Percentiles rank a stretch among this genome's conserved stretches.
Evolutionary conservation across 75 land plant species (phyloP).

Genomic region (Chamaecyparis obtusa): DNA sequence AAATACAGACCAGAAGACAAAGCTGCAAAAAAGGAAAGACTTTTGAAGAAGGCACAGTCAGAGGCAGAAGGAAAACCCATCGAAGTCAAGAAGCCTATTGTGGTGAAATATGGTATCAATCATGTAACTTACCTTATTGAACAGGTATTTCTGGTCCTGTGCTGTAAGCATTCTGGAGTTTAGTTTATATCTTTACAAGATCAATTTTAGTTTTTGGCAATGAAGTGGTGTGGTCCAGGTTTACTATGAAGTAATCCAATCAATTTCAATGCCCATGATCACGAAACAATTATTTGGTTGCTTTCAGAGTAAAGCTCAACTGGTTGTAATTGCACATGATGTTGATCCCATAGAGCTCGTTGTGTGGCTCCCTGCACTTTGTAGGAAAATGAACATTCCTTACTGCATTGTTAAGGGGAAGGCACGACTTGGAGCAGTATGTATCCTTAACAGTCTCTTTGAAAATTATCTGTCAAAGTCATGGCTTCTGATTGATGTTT

Average conservation of each 20-base stretch:
- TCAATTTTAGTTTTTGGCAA: neutral
- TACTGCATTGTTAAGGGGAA: conserved; percentile 75
- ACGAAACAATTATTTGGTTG: neutral
- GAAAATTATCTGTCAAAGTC: neutral
- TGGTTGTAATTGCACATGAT: conserved; percentile 76
- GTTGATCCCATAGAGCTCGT: conserved; percentile 79
- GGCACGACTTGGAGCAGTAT: conserved; percentile 60
- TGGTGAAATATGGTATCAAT: conserved; percentile 68
- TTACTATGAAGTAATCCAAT: neutral
- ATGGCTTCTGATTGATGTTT: neutral
- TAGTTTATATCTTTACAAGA: neutral
- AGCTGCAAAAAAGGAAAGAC: conserved; percentile 61
- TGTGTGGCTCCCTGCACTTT: conserved; percentile 71
- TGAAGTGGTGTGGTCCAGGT: neutral
- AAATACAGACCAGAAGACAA: conserved; percentile 77
- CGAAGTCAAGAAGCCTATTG: conserved; percentile 68
- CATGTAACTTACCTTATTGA: conserved; percentile 76
- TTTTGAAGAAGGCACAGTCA: conserved; percentile 63
- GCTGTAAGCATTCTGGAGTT: neutral
- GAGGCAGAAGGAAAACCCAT: conserved; percentile 56
- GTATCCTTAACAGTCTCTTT: neutral
- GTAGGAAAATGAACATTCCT: conserved; percentile 72
- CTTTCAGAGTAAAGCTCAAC: conserved; percentile 64
- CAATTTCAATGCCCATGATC: neutral
- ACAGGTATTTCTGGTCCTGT: conserved; percentile 32